Conservation (phyloP, 441 rosid genomes). For the Gossypium gossypioides region DNA sequence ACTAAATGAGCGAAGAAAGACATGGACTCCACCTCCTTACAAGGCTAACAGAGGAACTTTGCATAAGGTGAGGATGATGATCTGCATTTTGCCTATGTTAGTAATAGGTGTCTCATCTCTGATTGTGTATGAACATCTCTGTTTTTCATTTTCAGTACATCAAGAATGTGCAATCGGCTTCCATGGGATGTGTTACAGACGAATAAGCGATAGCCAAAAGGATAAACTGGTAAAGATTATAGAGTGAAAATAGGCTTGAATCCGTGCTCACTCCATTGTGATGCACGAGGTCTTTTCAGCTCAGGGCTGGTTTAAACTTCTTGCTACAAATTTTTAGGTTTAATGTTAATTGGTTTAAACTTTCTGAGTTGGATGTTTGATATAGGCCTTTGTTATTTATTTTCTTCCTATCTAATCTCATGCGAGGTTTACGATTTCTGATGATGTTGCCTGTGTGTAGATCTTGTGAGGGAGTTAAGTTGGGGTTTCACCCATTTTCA, state of each 20-base stretch:
- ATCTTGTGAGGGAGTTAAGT: too few species aligned
- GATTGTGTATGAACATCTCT: neutral
- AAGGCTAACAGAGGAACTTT: constrained; percentile 64
- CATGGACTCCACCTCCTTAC: constrained; percentile 64
- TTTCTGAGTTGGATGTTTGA: too few species aligned
- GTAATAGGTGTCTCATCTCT: neutral
- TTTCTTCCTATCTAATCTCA: too few species aligned
- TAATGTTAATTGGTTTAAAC: too few species aligned
- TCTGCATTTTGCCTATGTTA: neutral
- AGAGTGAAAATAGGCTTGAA: neutral
- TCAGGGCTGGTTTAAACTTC: neutral
- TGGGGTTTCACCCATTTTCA: too few species aligned
- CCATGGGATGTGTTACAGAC: constrained; percentile 84
- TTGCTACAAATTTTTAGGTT: too few species aligned
- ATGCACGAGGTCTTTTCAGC: neutral
- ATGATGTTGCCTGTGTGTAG: too few species aligned
- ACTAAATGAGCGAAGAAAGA: constrained; percentile 58
- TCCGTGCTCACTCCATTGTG: neutral
- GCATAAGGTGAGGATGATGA: constrained; percentile 45
- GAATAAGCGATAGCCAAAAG: constrained; percentile 32
- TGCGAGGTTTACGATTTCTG: too few species aligned
- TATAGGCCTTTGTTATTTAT: too few species aligned
- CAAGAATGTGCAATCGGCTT: constrained; percentile 79
- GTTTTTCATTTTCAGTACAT: constrained; percentile 52
- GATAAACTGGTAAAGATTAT: neutral